Base-by-base conservation (phyloP, 257 asterid genomes). In the Jasminum sambac region DNA sequence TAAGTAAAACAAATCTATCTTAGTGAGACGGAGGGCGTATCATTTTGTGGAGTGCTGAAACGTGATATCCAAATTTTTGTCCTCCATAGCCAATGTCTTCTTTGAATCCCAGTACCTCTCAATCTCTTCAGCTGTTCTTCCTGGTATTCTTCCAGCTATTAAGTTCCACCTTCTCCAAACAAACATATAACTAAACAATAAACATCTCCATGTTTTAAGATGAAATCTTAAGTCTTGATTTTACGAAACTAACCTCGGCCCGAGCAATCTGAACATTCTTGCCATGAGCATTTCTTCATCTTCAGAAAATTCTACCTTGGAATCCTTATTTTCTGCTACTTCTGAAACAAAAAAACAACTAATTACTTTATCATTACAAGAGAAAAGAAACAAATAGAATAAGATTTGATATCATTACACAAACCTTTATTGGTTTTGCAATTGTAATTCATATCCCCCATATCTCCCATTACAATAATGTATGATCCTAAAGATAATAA, bases 251-350 rank as follows among this genome's bases (percentile, higher is more conserved):
- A 10, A 77, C 81, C 77, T 77, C 13, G 77, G 77, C 24, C 81
- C 81, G 48, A 77, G 68, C 19, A 77, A 77, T 48, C 55, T 72
- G 58, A 66, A 77, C 81, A 77, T 77, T 67, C 77, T 77, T 23
- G 66, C 77, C 68, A 77, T 72, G 30, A 77, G 74, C 77, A 73
- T 66, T 17, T 60, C 50, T 57, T 77, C 81, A 72, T 77, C 81
- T 61, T 77, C 77, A 7, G 77, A 77, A 30, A 77, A 77, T 61
- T 71, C 70, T 39, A 60, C 46, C 74, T 68, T 72, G 50, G 67
- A 38, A n/a, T 67, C 81, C 71, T 63, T 55, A 30, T 14, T 69
- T 24, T 16, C 59, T 7, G 48, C 77, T 23, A 21, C 62, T 55
- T 55, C 62, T 55, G 62, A 55, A 55, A 55, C 36, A 23, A 50